These are phyloP conservation scores for Aspergillus phoenicis DNA, from an alignment of 2,329 filamentous ascomycete species.

Conservation along the genomic window DNA sequence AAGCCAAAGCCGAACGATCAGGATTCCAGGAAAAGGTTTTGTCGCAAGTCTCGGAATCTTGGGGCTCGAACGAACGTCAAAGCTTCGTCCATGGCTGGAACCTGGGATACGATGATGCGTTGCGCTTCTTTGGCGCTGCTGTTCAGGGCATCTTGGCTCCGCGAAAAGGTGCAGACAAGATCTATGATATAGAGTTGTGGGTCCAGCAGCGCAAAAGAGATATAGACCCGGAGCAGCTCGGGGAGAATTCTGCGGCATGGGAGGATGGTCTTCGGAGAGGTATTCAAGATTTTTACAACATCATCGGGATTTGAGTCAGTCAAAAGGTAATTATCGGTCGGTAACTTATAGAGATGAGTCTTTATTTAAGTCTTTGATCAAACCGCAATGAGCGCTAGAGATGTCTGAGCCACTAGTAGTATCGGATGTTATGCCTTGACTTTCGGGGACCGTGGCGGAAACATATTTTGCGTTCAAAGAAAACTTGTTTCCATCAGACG, in stretches of 20 bases:
- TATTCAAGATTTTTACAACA: constrained; percentile 33
- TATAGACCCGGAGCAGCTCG: constrained; percentile 45
- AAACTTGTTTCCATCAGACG: too few relatives aligned
- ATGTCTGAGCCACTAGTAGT: too few relatives aligned
- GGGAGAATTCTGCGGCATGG: constrained; percentile 37
- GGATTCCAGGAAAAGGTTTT: background rate
- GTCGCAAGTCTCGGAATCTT: constrained; percentile 3
- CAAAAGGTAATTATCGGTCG: too few relatives aligned
- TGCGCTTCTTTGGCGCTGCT: constrained; percentile 53
- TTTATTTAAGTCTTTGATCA: too few relatives aligned
- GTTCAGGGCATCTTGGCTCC: constrained; percentile 33
- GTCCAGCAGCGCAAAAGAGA: constrained; percentile 57
- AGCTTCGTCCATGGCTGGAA: constrained; percentile 60
- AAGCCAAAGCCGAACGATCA: constrained; percentile 37
- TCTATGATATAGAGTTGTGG: constrained; percentile 63
- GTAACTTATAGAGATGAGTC: background rate
- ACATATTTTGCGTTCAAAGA: too few relatives aligned
- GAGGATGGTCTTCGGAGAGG: constrained; percentile 45
- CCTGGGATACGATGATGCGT: constrained; percentile 58
- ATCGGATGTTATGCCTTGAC: too few relatives aligned
- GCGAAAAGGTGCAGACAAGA: constrained; percentile 49
- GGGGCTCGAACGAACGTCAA: constrained; percentile 49
- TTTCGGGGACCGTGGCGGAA: too few relatives aligned
- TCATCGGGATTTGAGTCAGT: constrained; percentile 15
- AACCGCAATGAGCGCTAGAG: too few relatives aligned